Evolutionary conservation across 2,329 filamentous ascomycete genomes (phyloP), one percentile per base, ranked within the genome.

Genomic region (Esteya vermicola): DNA sequence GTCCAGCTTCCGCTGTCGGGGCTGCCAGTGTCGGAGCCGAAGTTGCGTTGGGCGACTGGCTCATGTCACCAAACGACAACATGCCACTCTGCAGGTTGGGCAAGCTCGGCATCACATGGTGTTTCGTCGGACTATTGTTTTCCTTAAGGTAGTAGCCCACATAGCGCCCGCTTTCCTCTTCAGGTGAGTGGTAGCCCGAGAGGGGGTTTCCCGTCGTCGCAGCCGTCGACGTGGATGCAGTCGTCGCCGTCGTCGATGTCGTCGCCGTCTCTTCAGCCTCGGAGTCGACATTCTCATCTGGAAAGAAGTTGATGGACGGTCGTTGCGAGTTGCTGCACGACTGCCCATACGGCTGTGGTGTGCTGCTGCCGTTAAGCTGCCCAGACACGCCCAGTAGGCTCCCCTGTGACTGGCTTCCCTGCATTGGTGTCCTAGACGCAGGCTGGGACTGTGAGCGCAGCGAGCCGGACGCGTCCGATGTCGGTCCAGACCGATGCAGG

Each of bases 401-500:
- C 4, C 43, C 46, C 16, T 48, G 47, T 13, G 42, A 43, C 43
- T 50, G 61, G 25, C 49, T 56, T 45, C 35, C 56, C 50, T 47
- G 44, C 48, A 60, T 54, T 3, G 60, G 51, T 3, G 51, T 52
- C 25, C 72, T 62, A 26, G 71, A 68, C 3, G 75, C 74, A 20
- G 75, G 75, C 52, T 79, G 75, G n/a, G 75, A 79, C 52, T 80
- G 75, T 21, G 75, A 80, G 46, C 75, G 66, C 45, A 76, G 54
- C n/a, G 72, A 62, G 48, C 73, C 71, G 41, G 62, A 63, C 13
- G 64, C 54, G 27, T 77, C 72, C 20, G 63, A 68, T 14, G 64
- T 59, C 20, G 62, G 57, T 9, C 62, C 59, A 2, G 71, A 68
- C 50, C 75, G 62, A 47, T 78, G 72, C 40, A 74, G 57, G 35